A percentile compares a stretch with the other conserved stretches of the same genome.
Conservation (phyloP, 2,329 filamentous ascomycete genomes). For the Myrmaecium sp. region DNA sequence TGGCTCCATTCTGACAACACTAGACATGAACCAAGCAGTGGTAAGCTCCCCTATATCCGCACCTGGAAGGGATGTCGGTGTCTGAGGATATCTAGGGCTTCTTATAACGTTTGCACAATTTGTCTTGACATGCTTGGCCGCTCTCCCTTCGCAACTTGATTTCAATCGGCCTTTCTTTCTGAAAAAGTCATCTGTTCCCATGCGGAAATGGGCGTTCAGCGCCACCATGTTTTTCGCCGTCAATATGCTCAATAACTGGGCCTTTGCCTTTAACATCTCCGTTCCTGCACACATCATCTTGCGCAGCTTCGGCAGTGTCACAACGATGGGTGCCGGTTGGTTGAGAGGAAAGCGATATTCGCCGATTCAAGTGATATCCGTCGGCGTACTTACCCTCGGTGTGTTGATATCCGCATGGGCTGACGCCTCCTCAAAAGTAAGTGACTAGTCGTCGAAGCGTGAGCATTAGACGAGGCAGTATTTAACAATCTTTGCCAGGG, state of each 20-base stretch:
- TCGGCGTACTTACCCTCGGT: conserved; percentile 67
- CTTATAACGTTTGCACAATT: conserved; percentile 35
- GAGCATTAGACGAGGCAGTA: not conserved
- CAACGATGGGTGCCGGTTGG: conserved; percentile 82
- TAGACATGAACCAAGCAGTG: conserved; percentile 70
- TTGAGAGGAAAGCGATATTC: conserved; percentile 76
- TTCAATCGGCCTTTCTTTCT: conserved; percentile 53
- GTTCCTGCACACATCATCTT: conserved; percentile 95
- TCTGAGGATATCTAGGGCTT: conserved; percentile 38
- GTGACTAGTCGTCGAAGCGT: conserved; percentile 5
- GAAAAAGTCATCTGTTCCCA: conserved; percentile 60
- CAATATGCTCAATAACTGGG: conserved; percentile 94
- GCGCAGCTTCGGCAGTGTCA: conserved; percentile 85
- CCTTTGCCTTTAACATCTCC: conserved; percentile 91
- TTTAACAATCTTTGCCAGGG: conserved; percentile 14
- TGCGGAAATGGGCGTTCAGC: conserved; percentile 73
- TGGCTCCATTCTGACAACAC: conserved; percentile 8
- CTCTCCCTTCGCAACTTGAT: conserved; percentile 28
- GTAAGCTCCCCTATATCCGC: too few species aligned
- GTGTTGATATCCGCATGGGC: conserved; percentile 81
- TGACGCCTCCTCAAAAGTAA: conserved; percentile 69
- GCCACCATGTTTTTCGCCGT: conserved; percentile 84
- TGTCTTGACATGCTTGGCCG: conserved; percentile 44
- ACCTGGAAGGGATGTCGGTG: too few species aligned
- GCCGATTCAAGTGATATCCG: conserved; percentile 61